phyloP scores from a whole-genome alignment of 2,329 filamentous ascomycete species.

The Elsinoe fawcettii region DNA sequence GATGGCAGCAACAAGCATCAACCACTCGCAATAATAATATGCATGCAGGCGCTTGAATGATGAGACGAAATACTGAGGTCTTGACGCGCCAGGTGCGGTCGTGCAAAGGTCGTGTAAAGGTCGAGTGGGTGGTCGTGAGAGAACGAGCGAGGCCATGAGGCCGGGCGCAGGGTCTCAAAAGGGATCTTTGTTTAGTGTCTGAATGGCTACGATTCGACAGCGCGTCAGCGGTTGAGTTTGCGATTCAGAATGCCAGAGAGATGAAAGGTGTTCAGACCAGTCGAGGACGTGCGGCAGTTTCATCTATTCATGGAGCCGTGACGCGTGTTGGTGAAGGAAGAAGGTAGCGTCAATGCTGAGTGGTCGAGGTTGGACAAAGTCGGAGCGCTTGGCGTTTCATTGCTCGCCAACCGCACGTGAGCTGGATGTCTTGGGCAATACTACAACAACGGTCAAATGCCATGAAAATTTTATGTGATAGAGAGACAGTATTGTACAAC shows the following conservation, averaged over 20 bases:
- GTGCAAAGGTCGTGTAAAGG: slow-evolving; percentile 1
- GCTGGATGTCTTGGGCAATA: not conserved
- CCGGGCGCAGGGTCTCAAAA: slow-evolving; percentile 7
- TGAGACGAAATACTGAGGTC: not conserved
- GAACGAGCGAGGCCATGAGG: not conserved
- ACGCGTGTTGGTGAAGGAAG: slow-evolving; percentile 9
- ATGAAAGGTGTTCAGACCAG: not conserved
- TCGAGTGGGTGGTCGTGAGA: not conserved
- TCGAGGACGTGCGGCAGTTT: slow-evolving; percentile 13
- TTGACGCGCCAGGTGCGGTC: not conserved
- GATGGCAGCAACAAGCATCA: not conserved
- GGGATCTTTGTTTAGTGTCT: not conserved
- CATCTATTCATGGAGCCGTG: slow-evolving; percentile 8
- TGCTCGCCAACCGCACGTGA: not conserved
- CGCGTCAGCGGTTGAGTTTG: not conserved
- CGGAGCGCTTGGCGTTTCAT: slow-evolving; percentile 3
- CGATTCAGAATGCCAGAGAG: not conserved
- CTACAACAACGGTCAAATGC: not conserved
- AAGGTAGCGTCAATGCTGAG: not conserved
- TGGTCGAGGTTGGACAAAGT: not conserved
- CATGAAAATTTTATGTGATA: not conserved
- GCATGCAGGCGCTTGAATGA: not conserved
- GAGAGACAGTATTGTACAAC: slow-evolving; percentile 2
- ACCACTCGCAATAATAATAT: not conserved
- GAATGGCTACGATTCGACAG: slow-evolving; percentile 9